Percentiles rank a stretch among this genome's conserved stretches.
Conservation (phyloP, 108 stramenopile species). For the Cylindrotheca closterium region DNA sequence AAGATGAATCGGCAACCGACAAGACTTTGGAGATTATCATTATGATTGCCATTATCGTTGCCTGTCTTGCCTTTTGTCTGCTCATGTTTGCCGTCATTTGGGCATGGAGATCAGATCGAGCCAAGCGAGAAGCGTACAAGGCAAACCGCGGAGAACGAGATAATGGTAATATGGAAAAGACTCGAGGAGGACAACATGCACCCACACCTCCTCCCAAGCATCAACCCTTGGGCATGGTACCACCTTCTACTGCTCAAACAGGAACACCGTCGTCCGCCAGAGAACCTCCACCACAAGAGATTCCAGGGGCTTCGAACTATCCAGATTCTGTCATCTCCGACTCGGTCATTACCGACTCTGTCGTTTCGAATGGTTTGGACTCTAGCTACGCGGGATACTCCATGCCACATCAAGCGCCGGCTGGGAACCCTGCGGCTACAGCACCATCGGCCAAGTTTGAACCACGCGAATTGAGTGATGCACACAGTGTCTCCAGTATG, state of each 20-base stretch:
- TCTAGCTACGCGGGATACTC: slow-evolving; percentile 40
- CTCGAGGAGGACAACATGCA: neutral
- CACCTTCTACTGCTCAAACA: neutral
- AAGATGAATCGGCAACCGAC: slow-evolving; percentile 1
- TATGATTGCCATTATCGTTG: slow-evolving; percentile 59
- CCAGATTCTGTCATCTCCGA: slow-evolving; percentile 28
- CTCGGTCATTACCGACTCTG: slow-evolving; percentile 13
- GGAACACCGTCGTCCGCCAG: neutral
- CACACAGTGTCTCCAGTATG: slow-evolving; percentile 51
- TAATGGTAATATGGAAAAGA: neutral
- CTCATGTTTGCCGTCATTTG: slow-evolving; percentile 48
- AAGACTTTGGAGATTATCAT: slow-evolving; percentile 50
- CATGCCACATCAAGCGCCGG: neutral
- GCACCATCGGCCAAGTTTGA: neutral
- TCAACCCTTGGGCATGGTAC: slow-evolving; percentile 1
- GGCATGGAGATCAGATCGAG: slow-evolving; percentile 52
- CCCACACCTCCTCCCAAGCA: neutral
- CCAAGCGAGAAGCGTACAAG: slow-evolving; percentile 30
- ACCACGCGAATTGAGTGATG: slow-evolving; percentile 32
- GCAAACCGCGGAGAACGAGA: slow-evolving; percentile 2
- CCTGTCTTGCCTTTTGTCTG: slow-evolving; percentile 48
- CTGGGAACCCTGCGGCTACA: neutral
- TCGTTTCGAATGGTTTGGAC: slow-evolving; percentile 43
- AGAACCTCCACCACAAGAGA: slow-evolving; percentile 1
- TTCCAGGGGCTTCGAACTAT: slow-evolving; percentile 3